phyloP scores from a whole-genome alignment of 179 eudicot species.

The Beta macrorhiza region DNA sequence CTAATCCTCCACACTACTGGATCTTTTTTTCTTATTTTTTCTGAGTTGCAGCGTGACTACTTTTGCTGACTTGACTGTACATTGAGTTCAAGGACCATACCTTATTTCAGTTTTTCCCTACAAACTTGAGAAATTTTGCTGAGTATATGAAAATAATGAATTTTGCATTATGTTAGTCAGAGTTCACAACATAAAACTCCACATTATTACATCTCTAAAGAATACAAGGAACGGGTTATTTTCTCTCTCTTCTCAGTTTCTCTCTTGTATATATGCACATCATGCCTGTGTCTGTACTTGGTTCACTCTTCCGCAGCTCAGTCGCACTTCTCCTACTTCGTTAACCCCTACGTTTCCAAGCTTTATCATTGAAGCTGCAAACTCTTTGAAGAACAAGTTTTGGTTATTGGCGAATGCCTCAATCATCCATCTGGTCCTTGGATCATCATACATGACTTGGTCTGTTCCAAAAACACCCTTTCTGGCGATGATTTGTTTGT shows the following conservation, averaged over 20 bases:
- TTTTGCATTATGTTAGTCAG: slow-evolving; percentile 11
- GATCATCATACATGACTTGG: slow-evolving; percentile 43
- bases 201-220: slow-evolving; percentile 19
- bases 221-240: slow-evolving; percentile 13
- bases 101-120: background rate
- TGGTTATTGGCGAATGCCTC: slow-evolving; percentile 51
- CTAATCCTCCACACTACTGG: background rate
- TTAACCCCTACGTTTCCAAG: slow-evolving; percentile 60
- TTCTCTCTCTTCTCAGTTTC: slow-evolving; percentile 5
- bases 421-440: slow-evolving; percentile 45
- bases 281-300: slow-evolving; percentile 23
- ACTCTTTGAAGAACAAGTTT: slow-evolving; percentile 49
- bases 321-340: slow-evolving; percentile 54
- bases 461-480: slow-evolving; percentile 64
- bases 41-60: background rate
- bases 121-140: background rate
- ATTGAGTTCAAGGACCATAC: no score
- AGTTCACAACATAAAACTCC: slow-evolving; percentile 4
- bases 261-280: background rate
- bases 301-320: slow-evolving; percentile 49
- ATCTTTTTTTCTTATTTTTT: background rate
- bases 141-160: background rate
- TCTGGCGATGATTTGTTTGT: slow-evolving; percentile 37
- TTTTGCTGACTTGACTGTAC: background rate
- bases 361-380: slow-evolving; percentile 57